Evolutionary conservation across 2,329 filamentous ascomycete genomes (phyloP).

Genomic region (Chaetomium sp.): DNA sequence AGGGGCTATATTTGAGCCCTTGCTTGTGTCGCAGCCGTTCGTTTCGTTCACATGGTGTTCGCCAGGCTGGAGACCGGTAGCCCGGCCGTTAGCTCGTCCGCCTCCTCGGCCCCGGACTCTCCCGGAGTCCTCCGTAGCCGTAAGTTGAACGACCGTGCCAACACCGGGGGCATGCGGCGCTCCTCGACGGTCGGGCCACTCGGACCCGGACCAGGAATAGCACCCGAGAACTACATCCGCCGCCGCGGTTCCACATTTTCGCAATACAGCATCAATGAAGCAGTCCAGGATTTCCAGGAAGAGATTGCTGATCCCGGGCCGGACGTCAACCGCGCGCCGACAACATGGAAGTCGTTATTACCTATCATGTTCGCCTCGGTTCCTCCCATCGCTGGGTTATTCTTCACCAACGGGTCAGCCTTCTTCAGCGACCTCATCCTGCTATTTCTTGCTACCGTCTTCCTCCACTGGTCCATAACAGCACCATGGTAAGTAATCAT

Average conservation of each 20-base stretch:
- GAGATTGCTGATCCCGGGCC: constrained; percentile 63
- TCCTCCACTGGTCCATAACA: constrained; percentile 89
- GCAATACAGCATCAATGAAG: constrained; percentile 71
- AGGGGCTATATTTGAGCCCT: not conserved
- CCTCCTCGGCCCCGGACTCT: not conserved
- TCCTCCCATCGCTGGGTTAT: constrained; percentile 79
- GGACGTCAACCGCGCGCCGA: constrained; percentile 50
- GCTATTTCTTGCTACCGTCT: constrained; percentile 76
- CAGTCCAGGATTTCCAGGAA: constrained; percentile 64
- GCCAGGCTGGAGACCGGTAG: not conserved
- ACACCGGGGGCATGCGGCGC: not conserved
- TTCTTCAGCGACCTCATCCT: constrained; percentile 85
- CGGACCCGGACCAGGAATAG: not conserved
- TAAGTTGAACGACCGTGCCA: not conserved
- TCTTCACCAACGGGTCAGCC: constrained; percentile 82
- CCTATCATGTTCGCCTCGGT: constrained; percentile 82
- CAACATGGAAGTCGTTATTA: constrained; percentile 75
- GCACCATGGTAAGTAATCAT: constrained; percentile 73
- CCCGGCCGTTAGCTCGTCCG: not conserved
- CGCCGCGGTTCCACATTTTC: constrained; percentile 79
- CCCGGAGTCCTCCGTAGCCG: not conserved
- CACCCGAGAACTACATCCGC: constrained; percentile 42
- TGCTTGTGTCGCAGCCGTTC: not conserved
- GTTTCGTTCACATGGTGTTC: not conserved
- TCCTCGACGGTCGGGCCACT: not conserved